Evolutionary conservation across 345 rosid species (phyloP), one percentile per base, ranked within the genome.

Genomic region (Noccaea caerulescens): DNA sequence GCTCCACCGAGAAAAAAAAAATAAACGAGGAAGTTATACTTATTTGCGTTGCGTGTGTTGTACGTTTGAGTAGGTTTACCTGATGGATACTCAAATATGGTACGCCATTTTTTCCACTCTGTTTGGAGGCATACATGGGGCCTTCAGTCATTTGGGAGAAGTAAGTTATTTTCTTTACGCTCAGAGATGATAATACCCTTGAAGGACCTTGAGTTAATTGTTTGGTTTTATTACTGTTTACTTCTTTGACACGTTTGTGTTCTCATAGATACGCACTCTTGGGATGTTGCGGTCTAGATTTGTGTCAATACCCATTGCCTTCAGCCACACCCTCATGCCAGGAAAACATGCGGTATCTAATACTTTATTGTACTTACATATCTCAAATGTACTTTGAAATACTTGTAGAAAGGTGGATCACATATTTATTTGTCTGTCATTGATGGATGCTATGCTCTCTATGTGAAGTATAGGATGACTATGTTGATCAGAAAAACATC

Each of bases 281-380:
- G 99, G 98, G 66, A 88, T 94, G 99, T 69, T 94, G 71, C 87
- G 93, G 59, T 89, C 99, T 43, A 85, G 99, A 82, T 94, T 94
- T 84, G 82, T 82, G 23, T 54, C 88, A 18, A 85, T 94, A 72
- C 99, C 96, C 63, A 46, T 44, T 58, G 91, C 89, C 64, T 88
- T 94, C 76, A 82, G 86, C 75, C 73, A 71, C 45, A 75, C 58
- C 69, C 93, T 94, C 66, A 83, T 88, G 85, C 96, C 99, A 69
- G 72, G 59, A 69, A 78, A 63, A 39, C 38, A 33, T 51, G 10
- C 37, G 86, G 92, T 79, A 87, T 20, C 71, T 10, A 25, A 14
- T n/a, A 38, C 1, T 14, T 30, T 23, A 39, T n/a, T 55, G 60
- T 32, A 2, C 72, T 30, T 65, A 20, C 51, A 12, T 38, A 30